These are phyloP conservation scores for Pseudogymnoascus sp. DNA, from an alignment of 2,329 filamentous ascomycete genomes.

Conservation along the genomic window DNA sequence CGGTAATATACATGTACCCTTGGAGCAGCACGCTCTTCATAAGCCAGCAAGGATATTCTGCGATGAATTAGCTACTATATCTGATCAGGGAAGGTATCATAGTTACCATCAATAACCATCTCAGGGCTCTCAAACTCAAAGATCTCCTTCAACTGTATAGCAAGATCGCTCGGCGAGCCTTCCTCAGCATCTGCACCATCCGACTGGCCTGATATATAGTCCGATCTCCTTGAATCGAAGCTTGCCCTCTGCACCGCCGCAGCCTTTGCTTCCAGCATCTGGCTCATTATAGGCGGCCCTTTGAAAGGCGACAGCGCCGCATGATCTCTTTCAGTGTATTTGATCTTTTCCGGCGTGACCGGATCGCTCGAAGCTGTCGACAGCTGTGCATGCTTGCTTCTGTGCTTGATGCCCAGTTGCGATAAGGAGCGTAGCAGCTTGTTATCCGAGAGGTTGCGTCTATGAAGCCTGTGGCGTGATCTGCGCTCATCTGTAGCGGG, in stretches of 20 bases:
- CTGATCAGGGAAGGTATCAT: background rate
- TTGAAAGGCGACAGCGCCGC: slow-evolving; percentile 32
- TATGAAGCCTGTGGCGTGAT: slow-evolving; percentile 32
- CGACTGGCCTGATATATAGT: slow-evolving; percentile 17
- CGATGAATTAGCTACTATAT: slow-evolving; percentile 17
- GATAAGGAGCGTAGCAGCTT: slow-evolving; percentile 60
- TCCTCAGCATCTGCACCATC: slow-evolving; percentile 22
- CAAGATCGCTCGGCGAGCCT: slow-evolving; percentile 45
- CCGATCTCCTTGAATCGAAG: slow-evolving; percentile 37
- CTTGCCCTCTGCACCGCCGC: slow-evolving; percentile 53
- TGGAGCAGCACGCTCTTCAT: slow-evolving; percentile 86
- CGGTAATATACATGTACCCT: slow-evolving; percentile 92
- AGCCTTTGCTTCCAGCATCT: slow-evolving; percentile 66
- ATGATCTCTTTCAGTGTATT: slow-evolving; percentile 24
- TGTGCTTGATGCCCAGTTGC: slow-evolving; percentile 36
- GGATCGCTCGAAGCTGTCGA: slow-evolving; percentile 26
- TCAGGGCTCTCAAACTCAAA: slow-evolving; percentile 77
- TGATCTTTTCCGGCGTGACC: slow-evolving; percentile 17
- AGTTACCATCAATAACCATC: slow-evolving; percentile 67
- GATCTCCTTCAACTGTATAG: slow-evolving; percentile 69
- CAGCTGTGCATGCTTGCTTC: slow-evolving; percentile 33
- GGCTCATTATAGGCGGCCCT: slow-evolving; percentile 65
- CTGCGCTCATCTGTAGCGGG: slow-evolving; percentile 1
- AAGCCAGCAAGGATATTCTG: slow-evolving; percentile 89
- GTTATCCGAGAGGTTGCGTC: slow-evolving; percentile 55